Evolutionary conservation across 129 eudicot genomes (phyloP), one percentile per base, ranked within the genome.

Genomic region (Flaveria trinervia): DNA sequence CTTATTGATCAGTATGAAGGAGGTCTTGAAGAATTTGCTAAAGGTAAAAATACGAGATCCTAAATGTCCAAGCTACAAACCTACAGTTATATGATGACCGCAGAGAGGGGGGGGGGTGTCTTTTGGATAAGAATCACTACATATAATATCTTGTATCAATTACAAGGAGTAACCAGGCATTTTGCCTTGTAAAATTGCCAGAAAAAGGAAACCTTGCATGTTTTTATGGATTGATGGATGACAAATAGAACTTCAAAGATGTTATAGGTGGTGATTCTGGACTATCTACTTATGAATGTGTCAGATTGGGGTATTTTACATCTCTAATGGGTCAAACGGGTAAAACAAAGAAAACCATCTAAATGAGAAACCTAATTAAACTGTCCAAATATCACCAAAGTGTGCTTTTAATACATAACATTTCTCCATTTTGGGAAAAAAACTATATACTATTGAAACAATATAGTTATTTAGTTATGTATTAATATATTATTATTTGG

Each of bases 1-100:
- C 96, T 89, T 48, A 89, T 95, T 56, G 89, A 86, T 59, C 85
- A 80, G 73, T 64, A 91, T 55, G 99, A 95, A 84, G 96, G 92
- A 77, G 76, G 92, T 78, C 84, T 95, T 83, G 94, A 91, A 79
- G 89, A 91, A 72, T 95, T 95, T 72, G 90, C 99, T 52, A 86
- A 85, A 85, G 99, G 99, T 91, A 78, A 82, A 68, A 55, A 78
- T 46, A 36, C 36, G 43, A 81, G 64, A 22, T 78, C 28, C 76
- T 28, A 39, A 36, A 36, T 54, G 72, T 64, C 49, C 30, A 48
- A n/a, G 10, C 15, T 57, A 56, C 56, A 49, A 3, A n/a, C 9
- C 15, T 57, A 56, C 68, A 30, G 8, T 56, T 72, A 8, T 13
- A 11, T 55, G 54, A 20, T 15, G 36, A 16, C 33, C 10, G 0